These are phyloP conservation scores for Aspergillus leporis DNA, from an alignment of 495 filamentous ascomycete genomes.

Conservation along the genomic window DNA sequence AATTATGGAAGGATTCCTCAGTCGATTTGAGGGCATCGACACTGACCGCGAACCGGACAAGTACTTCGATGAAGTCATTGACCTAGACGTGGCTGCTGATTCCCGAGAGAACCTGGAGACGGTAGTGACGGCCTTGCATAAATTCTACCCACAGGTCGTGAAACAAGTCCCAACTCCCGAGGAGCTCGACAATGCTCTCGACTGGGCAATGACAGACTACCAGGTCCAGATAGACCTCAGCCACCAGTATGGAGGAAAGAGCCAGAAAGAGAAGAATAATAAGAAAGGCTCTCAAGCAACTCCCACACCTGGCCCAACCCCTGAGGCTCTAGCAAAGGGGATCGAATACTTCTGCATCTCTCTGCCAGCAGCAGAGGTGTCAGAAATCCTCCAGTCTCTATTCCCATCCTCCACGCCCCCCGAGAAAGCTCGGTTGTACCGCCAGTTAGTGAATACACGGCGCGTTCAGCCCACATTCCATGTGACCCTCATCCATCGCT, in stretches of 20 bases:
- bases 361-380: slow-evolving; percentile 58
- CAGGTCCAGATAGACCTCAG: slow-evolving; percentile 72
- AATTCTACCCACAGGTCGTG: slow-evolving; percentile 73
- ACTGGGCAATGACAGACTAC: slow-evolving; percentile 74
- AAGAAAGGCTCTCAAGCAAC: slow-evolving; percentile 22
- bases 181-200: slow-evolving; percentile 80
- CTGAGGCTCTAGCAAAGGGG: slow-evolving; percentile 42
- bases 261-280: slow-evolving; percentile 44
- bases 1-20: slow-evolving; percentile 95
- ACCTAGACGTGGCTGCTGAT: slow-evolving; percentile 72
- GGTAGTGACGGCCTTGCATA: slow-evolving; percentile 67
- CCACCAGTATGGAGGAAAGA: slow-evolving; percentile 33
- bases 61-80: slow-evolving; percentile 77
- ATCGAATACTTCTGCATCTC: slow-evolving; percentile 84
- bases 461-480: slow-evolving; percentile 88
- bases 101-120: slow-evolving; percentile 87
- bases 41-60: slow-evolving; percentile 64
- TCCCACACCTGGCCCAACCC: slow-evolving; percentile 14
- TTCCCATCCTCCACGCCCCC: slow-evolving; percentile 51
- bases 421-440: slow-evolving; percentile 65
- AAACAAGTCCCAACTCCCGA: slow-evolving; percentile 64
- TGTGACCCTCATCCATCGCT: slow-evolving; percentile 88
- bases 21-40: slow-evolving; percentile 78
- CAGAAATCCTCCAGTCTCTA: slow-evolving; percentile 60
- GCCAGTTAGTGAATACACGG: slow-evolving; percentile 66